phyloP scores from a whole-genome alignment of 768 basidiomycete species.

The Tulasnella sp. region DNA sequence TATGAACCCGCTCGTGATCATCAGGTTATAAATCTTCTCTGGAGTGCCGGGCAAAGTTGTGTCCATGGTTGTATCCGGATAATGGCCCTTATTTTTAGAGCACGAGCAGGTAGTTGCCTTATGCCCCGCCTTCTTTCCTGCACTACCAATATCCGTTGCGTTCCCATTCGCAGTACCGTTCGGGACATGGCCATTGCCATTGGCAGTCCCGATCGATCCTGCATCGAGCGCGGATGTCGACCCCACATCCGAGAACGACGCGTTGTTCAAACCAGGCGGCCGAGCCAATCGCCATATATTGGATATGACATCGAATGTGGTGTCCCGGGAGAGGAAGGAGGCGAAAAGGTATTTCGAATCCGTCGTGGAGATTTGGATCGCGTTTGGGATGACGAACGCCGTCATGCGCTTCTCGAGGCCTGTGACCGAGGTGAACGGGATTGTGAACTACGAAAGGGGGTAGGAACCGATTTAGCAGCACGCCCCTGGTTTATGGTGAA shows the following conservation, averaged over 20 bases:
- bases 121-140: constrained; percentile 45
- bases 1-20: constrained; percentile 92
- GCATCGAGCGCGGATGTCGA: background rate
- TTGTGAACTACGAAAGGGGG: constrained; percentile 47
- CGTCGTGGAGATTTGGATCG: constrained; percentile 80
- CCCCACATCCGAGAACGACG: constrained; percentile 23
- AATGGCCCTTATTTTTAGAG: constrained; percentile 58
- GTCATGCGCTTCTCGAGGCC: constrained; percentile 95
- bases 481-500: too few species aligned
- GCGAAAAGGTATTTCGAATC: constrained; percentile 82
- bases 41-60: constrained; percentile 78
- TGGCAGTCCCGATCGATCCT: background rate
- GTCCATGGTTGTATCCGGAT: constrained; percentile 64
- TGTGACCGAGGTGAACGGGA: constrained; percentile 80
- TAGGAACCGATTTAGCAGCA: background rate
- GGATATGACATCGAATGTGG: constrained; percentile 88
- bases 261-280: constrained; percentile 42
- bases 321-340: constrained; percentile 92
- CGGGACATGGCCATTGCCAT: background rate
- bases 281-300: constrained; percentile 92
- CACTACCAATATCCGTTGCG: constrained; percentile 12
- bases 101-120: constrained; percentile 48
- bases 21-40: constrained; percentile 89
- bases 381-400: constrained; percentile 94
- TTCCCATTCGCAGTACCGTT: background rate